Evolutionary conservation across 2,329 filamentous ascomycete species (phyloP).

Genomic region (Fusarium pseudonygamai): DNA sequence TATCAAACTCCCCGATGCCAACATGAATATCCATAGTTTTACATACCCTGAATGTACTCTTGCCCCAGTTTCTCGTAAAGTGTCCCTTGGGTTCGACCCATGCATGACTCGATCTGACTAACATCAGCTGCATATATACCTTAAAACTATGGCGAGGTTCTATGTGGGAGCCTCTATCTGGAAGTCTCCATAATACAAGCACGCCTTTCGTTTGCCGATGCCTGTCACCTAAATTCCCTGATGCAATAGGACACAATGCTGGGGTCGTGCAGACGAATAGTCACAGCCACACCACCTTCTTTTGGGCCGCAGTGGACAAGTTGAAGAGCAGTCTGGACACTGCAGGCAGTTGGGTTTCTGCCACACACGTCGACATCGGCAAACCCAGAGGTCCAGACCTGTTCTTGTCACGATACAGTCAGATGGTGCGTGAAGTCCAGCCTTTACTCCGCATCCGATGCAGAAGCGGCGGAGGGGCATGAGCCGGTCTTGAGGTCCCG

Average conservation of each 20-base stretch:
- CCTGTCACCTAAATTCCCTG: conserved; percentile 1
- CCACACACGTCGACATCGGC: conserved; percentile 50
- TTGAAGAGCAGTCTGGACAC: conserved; percentile 49
- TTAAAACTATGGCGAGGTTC: not conserved
- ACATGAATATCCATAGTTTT: not conserved
- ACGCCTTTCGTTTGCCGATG: not conserved
- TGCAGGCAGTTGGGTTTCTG: conserved; percentile 48
- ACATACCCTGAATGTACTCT: not conserved
- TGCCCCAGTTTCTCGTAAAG: not conserved
- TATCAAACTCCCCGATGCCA: not conserved
- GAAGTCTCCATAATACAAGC: not conserved
- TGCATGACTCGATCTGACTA: conserved; percentile 4
- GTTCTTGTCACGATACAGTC: conserved; percentile 52
- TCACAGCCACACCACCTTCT: conserved; percentile 39
- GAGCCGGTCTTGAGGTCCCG: conserved; percentile 42
- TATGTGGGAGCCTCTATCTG: not conserved
- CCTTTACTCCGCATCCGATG: conserved; percentile 53
- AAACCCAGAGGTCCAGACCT: conserved; percentile 53
- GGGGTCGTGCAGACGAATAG: not conserved
- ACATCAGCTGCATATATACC: conserved; percentile 8
- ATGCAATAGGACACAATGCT: not conserved
- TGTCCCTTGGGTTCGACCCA: not conserved
- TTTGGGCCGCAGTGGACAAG: conserved; percentile 50
- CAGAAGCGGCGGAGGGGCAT: conserved; percentile 52
- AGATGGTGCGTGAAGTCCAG: conserved; percentile 50